Evolutionary conservation across 129 eudicot genomes (phyloP).

Genomic region (Heracleum sosnowskyi): DNA sequence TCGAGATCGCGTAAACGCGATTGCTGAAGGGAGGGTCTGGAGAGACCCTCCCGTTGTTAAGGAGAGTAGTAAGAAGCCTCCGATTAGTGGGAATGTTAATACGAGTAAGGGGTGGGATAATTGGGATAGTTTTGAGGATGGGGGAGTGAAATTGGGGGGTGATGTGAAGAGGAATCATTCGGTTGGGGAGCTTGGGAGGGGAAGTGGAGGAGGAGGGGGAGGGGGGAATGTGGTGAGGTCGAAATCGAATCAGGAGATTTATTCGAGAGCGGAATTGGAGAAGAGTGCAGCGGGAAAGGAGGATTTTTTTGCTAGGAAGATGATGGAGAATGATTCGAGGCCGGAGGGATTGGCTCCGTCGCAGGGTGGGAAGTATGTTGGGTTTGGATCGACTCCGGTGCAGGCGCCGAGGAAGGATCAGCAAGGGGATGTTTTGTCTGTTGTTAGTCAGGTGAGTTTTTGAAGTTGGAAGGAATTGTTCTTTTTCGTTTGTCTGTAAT

Average conservation of each 20-base stretch:
- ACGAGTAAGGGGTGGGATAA: constrained; percentile 66
- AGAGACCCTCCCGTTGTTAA: constrained; percentile 68
- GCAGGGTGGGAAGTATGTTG: constrained; percentile 92
- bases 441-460: constrained; percentile 62
- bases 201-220: constrained; percentile 37
- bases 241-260: constrained; percentile 56
- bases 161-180: constrained; percentile 58
- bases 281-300: constrained; percentile 81
- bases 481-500: background rate
- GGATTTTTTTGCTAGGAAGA: constrained; percentile 69
- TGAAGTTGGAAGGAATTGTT: background rate
- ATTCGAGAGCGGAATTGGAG: constrained; percentile 58
- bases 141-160: constrained; percentile 21
- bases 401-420: constrained; percentile 30
- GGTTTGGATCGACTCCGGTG: constrained; percentile 70
- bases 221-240: constrained; percentile 51
- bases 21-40: constrained; percentile 83
- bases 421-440: constrained; percentile 82
- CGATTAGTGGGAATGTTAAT: constrained; percentile 21
- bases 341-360: constrained; percentile 91
- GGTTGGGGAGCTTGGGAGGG: constrained; percentile 66
- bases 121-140: constrained; percentile 64
- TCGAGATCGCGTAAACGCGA: constrained; percentile 54
- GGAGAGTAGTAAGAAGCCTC: constrained; percentile 32
- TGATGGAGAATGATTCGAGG: constrained; percentile 63